phyloP scores from a whole-genome alignment of 495 filamentous ascomycete genomes.

The Cairneyella variabilis region DNA sequence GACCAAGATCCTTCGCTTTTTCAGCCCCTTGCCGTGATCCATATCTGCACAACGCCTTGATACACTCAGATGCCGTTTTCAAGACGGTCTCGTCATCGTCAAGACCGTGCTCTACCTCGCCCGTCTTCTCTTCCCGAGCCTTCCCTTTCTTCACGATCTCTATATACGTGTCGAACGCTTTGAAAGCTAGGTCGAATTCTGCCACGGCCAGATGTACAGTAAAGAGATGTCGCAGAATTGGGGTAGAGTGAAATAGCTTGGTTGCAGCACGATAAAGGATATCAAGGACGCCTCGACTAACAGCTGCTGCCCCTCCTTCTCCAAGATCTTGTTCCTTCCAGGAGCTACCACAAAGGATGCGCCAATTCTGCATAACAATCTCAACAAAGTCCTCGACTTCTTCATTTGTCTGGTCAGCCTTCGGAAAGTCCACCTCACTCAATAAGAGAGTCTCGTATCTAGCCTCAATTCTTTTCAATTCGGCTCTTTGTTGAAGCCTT shows the following conservation, averaged over 20 bases:
- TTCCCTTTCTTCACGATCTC: conserved; percentile 80
- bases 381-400: conserved; percentile 80
- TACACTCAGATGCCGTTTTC: conserved; percentile 69
- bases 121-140: conserved; percentile 72
- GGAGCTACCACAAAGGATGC: conserved; percentile 63
- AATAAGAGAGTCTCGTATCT: conserved; percentile 71
- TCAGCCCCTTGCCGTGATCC: conserved; percentile 70
- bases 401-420: conserved; percentile 66
- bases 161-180: conserved; percentile 84
- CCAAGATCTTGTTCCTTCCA: conserved; percentile 79
- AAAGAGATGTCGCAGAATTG: conserved; percentile 82
- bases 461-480: conserved; percentile 70
- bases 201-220: conserved; percentile 79
- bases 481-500: conserved; percentile 61
- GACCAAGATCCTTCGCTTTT: conserved; percentile 65
- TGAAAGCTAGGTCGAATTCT: conserved; percentile 83
- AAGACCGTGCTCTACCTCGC: conserved; percentile 63
- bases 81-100: conserved; percentile 75
- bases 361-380: conserved; percentile 80
- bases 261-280: conserved; percentile 83
- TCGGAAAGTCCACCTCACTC: conserved; percentile 74
- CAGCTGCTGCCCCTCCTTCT: conserved; percentile 66
- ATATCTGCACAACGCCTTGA: conserved; percentile 77
- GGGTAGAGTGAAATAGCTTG: conserved; percentile 90
- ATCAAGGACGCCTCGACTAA: conserved; percentile 72